Evolutionary conservation across 2,329 filamentous ascomycete species (phyloP).

Genomic region (Sarocladium oryzae): DNA sequence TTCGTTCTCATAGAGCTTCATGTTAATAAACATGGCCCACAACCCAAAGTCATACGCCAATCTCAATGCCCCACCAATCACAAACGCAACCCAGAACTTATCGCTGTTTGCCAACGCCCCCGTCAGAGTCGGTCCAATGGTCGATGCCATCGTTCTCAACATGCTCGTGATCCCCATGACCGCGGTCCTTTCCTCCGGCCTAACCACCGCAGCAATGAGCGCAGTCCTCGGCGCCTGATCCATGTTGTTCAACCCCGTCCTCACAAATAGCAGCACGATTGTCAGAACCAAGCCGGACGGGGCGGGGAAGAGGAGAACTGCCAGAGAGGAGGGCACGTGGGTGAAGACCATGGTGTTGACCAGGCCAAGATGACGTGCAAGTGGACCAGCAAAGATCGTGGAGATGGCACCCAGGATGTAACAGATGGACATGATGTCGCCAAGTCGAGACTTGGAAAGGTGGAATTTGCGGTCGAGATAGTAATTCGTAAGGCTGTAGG

Average conservation of each 20-base stretch:
- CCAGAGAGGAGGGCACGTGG: conserved; percentile 54
- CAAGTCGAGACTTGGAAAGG: conserved; percentile 49
- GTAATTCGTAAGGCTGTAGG: conserved; percentile 50
- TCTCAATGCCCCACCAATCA: conserved; percentile 46
- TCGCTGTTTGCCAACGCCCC: conserved; percentile 46
- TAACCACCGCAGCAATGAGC: conserved; percentile 61
- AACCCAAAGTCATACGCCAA: conserved; percentile 53
- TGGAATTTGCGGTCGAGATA: conserved; percentile 52
- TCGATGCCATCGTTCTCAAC: conserved; percentile 53
- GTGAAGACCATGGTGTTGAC: conserved; percentile 61
- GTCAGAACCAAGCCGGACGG: conserved; percentile 45
- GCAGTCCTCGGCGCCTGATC: conserved; percentile 61
- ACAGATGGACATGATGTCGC: conserved; percentile 48
- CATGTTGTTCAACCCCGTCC: conserved; percentile 60
- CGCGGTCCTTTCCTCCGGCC: conserved; percentile 57
- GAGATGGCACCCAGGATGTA: conserved; percentile 49
- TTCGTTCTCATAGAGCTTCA: conserved; percentile 44
- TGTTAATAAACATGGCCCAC: conserved; percentile 53
- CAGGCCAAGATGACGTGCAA: conserved; percentile 51
- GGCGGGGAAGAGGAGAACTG: conserved; percentile 53
- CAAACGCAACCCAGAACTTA: conserved; percentile 56
- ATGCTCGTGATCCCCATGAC: conserved; percentile 64
- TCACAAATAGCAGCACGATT: conserved; percentile 49
- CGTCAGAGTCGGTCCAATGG: conserved; percentile 46
- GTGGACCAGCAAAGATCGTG: conserved; percentile 49